Percentiles rank a stretch among this genome's conserved stretches.
phyloP scores from a whole-genome alignment of 2,329 filamentous ascomycete genomes.

The Pyricularia grisea region DNA sequence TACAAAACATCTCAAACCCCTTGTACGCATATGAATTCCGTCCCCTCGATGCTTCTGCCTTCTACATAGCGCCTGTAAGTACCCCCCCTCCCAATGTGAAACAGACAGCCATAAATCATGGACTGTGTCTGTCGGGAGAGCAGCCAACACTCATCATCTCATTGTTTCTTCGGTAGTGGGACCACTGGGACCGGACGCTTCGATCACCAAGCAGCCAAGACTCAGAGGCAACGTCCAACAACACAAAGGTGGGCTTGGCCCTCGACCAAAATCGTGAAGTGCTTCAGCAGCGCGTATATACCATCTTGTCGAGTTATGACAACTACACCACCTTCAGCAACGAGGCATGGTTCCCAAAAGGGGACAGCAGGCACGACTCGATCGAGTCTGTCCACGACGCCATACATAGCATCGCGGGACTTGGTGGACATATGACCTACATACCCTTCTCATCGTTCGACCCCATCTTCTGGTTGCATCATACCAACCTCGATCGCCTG shows the following conservation, averaged over 20 bases:
- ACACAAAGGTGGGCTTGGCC: constrained; percentile 42
- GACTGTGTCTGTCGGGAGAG: not conserved
- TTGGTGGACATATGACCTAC: constrained; percentile 60
- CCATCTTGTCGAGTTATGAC: constrained; percentile 56
- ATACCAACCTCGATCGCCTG: constrained; percentile 65
- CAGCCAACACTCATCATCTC: not conserved
- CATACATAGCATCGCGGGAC: constrained; percentile 50
- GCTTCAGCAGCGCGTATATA: constrained; percentile 55
- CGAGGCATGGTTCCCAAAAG: constrained; percentile 47
- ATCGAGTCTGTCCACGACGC: constrained; percentile 56
- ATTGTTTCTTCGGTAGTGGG: constrained; percentile 32
- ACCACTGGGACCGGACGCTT: constrained; percentile 49
- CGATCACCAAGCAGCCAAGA: constrained; percentile 37
- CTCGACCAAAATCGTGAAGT: constrained; percentile 42
- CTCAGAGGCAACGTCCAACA: constrained; percentile 43
- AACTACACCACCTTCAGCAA: constrained; percentile 63
- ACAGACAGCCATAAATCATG: not conserved
- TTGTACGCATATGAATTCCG: constrained; percentile 52
- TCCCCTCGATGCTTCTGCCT: constrained; percentile 42
- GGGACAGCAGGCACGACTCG: constrained; percentile 47
- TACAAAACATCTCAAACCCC: constrained; percentile 49
- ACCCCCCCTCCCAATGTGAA: not conserved
- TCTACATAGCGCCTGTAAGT: constrained; percentile 53
- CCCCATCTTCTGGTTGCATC: constrained; percentile 69
- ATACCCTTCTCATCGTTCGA: constrained; percentile 69